Percentiles rank a stretch among this genome's conserved stretches.
Evolutionary conservation across 805 yeast species (phyloP).

Genomic region (Phaffomyces antillensis): DNA sequence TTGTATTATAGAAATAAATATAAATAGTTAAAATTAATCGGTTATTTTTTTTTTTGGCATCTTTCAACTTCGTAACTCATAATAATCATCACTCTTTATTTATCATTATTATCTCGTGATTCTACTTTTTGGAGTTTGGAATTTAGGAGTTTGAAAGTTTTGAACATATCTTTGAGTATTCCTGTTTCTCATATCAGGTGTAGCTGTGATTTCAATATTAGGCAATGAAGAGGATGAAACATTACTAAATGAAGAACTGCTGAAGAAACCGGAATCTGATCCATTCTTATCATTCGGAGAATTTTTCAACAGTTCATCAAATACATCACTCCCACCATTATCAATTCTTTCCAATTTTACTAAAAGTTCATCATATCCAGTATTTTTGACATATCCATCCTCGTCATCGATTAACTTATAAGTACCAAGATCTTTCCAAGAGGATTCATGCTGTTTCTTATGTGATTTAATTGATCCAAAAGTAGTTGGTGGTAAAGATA

Average conservation of each 20-base stretch:
- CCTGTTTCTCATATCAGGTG: conserved; percentile 17
- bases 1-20: conserved; percentile 4
- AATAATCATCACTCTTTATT: neutral
- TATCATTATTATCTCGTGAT: conserved; percentile 14
- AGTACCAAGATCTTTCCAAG: conserved; percentile 25
- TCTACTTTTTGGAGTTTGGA: conserved; percentile 20
- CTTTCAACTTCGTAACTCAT: neutral
- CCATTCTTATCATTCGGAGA: neutral
- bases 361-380: conserved; percentile 8
- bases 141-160: conserved; percentile 14
- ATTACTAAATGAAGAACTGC: conserved; percentile 5
- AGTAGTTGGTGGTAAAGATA: conserved; percentile 11
- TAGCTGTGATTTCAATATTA: conserved; percentile 16
- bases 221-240: conserved; percentile 3
- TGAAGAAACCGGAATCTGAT: conserved; percentile 1
- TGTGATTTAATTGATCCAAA: conserved; percentile 21
- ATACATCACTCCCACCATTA: conserved; percentile 4
- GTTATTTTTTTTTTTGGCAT: no score
- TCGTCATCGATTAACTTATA: conserved; percentile 19
- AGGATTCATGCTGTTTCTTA: conserved; percentile 12
- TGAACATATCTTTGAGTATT: conserved; percentile 10
- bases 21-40: neutral
- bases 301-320: neutral
- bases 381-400: conserved; percentile 7
- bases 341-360: conserved; percentile 9